These are phyloP conservation scores for Albophoma yamanashiensis DNA, from an alignment of 2,329 filamentous ascomycete genomes.

Conservation along the genomic window DNA sequence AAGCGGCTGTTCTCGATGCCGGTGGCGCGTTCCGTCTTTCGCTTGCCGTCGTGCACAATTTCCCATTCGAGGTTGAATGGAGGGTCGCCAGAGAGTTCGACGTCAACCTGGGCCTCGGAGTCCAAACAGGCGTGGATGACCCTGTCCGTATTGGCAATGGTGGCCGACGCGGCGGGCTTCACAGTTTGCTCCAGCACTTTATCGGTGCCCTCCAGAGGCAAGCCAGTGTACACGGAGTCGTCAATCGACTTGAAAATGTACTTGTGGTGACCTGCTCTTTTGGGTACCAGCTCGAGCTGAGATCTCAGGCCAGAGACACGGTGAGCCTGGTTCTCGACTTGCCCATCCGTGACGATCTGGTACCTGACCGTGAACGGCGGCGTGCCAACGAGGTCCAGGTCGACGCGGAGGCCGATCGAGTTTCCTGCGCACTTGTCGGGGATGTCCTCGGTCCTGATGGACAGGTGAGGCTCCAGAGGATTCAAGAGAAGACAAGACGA, in stretches of 20 bases:
- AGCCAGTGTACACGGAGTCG: constrained; percentile 68
- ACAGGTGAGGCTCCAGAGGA: constrained; percentile 73
- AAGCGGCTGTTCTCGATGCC: constrained; percentile 53
- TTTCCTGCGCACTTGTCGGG: constrained; percentile 93
- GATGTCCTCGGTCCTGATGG: constrained; percentile 67
- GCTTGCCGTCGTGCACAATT: constrained; percentile 78
- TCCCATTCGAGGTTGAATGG: constrained; percentile 92
- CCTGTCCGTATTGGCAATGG: constrained; percentile 45
- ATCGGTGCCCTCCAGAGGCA: constrained; percentile 49
- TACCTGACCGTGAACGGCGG: constrained; percentile 84
- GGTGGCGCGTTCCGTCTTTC: constrained; percentile 55
- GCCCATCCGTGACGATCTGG: constrained; percentile 54
- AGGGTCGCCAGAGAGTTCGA: constrained; percentile 67
- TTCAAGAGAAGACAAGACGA: constrained; percentile 90
- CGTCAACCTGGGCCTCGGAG: constrained; percentile 63
- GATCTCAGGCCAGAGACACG: constrained; percentile 62
- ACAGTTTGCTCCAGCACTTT: constrained; percentile 76
- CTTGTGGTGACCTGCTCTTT: constrained; percentile 71
- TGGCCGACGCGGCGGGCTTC: constrained; percentile 81
- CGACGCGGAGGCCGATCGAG: constrained; percentile 80
- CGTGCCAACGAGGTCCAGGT: constrained; percentile 82
- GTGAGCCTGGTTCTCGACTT: constrained; percentile 42
- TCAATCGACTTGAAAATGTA: constrained; percentile 76
- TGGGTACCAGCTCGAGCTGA: constrained; percentile 76
- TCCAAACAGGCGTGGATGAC: constrained; percentile 69